Conservation (phyloP, 805 yeast genomes). For the Wickerhamiella lipophila region DNA sequence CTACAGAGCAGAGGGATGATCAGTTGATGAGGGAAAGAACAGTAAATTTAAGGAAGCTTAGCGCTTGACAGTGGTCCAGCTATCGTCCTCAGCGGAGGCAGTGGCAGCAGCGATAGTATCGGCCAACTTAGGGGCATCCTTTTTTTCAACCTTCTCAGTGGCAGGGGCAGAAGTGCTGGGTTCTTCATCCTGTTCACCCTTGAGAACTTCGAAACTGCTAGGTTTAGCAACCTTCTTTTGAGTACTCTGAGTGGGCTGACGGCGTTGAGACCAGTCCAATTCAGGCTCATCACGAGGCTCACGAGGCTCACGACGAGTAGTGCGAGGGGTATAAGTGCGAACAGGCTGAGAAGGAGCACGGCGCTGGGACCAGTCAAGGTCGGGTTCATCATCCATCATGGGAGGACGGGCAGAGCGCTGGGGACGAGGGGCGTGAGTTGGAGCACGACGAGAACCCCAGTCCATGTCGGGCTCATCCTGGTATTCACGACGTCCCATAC, state of each 20-base stretch:
- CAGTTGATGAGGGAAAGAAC: too few relatives aligned
- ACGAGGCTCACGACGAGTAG: constrained; percentile 26
- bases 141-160: background rate
- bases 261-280: constrained; percentile 1
- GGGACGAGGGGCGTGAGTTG: constrained; percentile 11
- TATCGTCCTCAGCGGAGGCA: constrained; percentile 8
- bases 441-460: constrained; percentile 20
- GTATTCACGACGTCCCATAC: constrained; percentile 30
- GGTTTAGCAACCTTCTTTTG: constrained; percentile 29
- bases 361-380: constrained; percentile 35
- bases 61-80: constrained; percentile 11
- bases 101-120: constrained; percentile 11
- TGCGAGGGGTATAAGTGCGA: background rate
- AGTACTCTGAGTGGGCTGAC: constrained; percentile 15
- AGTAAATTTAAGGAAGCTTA: background rate
- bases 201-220: constrained; percentile 20
- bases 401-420: constrained; percentile 4
- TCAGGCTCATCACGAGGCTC: constrained; percentile 20
- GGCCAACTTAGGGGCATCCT: background rate
- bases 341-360: constrained; percentile 12
- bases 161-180: constrained; percentile 3
- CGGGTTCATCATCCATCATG: constrained; percentile 34
- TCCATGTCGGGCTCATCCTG: constrained; percentile 17
- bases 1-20: too few relatives aligned
- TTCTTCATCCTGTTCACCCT: constrained; percentile 15